Evolutionary conservation across 371 early-diverging fungal species (phyloP).

Genomic region (Choanephora cucurbitarum): DNA sequence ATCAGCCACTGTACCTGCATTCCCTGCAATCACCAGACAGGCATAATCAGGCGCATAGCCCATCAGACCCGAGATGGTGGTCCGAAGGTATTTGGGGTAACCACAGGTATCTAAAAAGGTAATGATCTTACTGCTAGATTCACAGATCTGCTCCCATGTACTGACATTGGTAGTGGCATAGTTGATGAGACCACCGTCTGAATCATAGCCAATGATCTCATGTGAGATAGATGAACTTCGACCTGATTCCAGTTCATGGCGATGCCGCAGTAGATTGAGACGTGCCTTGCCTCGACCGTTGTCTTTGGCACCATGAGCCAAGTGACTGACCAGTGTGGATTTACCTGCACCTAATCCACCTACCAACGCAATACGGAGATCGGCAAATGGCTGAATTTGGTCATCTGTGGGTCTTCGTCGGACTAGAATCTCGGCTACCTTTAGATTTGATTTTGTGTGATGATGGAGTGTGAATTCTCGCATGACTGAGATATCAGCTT

Average conservation of each 20-base stretch:
- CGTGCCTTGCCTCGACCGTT: constrained; percentile 90
- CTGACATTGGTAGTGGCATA: constrained; percentile 62
- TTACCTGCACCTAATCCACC: constrained; percentile 87
- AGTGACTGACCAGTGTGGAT: constrained; percentile 82
- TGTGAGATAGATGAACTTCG: constrained; percentile 87
- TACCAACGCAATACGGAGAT: constrained; percentile 81
- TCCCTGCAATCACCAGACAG: constrained; percentile 85
- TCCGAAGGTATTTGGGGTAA: constrained; percentile 87
- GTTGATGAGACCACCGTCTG: constrained; percentile 59
- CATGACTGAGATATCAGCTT: constrained; percentile 57
- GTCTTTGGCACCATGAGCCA: constrained; percentile 82
- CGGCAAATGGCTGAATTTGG: constrained; percentile 50
- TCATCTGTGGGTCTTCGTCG: constrained; percentile 56
- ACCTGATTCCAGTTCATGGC: constrained; percentile 90
- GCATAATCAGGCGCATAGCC: constrained; percentile 90
- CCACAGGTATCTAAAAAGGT: constrained; percentile 93
- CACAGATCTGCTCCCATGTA: constrained; percentile 85
- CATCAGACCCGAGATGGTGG: constrained; percentile 89
- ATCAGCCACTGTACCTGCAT: constrained; percentile 67
- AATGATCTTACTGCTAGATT: constrained; percentile 74
- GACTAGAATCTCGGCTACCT: constrained; percentile 69
- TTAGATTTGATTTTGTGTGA: constrained; percentile 18
- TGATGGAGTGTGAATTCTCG: constrained; percentile 28
- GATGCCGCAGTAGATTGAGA: constrained; percentile 82
- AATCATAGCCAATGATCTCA: constrained; percentile 85